A percentile compares a stretch with the other conserved stretches of the same genome.
Evolutionary conservation across 2,329 filamentous ascomycete species (phyloP).

Genomic region (Cercospora janseana): DNA sequence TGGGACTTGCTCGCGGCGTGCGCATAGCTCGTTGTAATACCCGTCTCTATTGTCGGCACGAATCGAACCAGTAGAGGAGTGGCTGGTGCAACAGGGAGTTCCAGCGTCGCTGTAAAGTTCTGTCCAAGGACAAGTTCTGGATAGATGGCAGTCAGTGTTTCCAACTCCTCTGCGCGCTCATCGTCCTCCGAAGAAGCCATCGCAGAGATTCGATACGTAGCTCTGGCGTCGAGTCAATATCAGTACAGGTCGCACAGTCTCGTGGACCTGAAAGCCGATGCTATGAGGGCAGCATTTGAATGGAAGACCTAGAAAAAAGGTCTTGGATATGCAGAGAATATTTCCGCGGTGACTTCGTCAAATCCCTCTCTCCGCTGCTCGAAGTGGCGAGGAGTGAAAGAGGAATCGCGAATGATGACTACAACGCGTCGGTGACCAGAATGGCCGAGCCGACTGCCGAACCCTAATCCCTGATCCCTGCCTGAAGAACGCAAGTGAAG

Average conservation of each 20-base stretch:
- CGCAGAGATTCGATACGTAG: neutral
- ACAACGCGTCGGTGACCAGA: constrained; percentile 6
- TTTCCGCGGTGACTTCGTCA: neutral
- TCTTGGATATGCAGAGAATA: constrained; percentile 5
- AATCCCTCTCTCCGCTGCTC: neutral
- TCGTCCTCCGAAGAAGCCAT: constrained; percentile 39
- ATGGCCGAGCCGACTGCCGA: constrained; percentile 10
- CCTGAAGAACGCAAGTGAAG: neutral
- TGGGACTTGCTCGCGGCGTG: constrained; percentile 14
- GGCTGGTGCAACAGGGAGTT: constrained; percentile 56
- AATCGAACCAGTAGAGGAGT: constrained; percentile 48
- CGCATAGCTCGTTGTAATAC: constrained; percentile 15
- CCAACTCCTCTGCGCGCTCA: constrained; percentile 60
- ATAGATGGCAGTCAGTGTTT: constrained; percentile 60
- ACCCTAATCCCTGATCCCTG: neutral
- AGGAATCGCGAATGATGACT: constrained; percentile 15
- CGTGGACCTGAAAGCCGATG: constrained; percentile 26
- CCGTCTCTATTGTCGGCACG: constrained; percentile 18
- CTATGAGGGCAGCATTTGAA: constrained; percentile 29
- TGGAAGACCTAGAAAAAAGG: constrained; percentile 9
- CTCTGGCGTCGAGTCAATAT: neutral
- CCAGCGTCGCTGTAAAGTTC: constrained; percentile 52
- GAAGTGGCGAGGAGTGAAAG: constrained; percentile 5
- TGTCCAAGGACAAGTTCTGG: constrained; percentile 57
- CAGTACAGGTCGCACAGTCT: constrained; percentile 22